Base-by-base conservation (phyloP, 2,329 filamentous ascomycete species). In the Sclerotinia nivalis region DNA sequence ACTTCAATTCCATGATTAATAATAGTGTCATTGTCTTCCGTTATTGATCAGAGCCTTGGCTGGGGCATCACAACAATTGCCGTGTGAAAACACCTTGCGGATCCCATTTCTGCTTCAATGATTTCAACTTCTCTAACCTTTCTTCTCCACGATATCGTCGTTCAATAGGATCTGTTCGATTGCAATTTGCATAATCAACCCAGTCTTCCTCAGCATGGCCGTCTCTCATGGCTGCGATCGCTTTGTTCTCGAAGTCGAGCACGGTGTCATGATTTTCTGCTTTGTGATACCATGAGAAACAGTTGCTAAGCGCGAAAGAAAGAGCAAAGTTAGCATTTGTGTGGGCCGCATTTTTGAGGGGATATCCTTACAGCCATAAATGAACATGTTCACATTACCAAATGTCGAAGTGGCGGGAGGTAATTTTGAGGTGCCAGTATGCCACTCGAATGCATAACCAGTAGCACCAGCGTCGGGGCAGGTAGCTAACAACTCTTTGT, bases 381-480 rank as follows among this genome's bases (percentile, higher is more conserved):
- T 65, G 61, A 40, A 52, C 34, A 52, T 55, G 47, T 15, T 54
- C 34, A 15, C 34, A 15, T 52, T 43, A 15, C 45, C 56, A 52
- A 34, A 68, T 22, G 45, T 34, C n/a, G 34, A 50, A 61, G 60
- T 59, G 31, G n/a, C 9, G 31, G n/a, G n/a, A 22, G 43, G 4
- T 20, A 25, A 40, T 15, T 49, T 18, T 37, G 25, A 25, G 7
- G 22, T 49, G 49, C 55, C 52, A 25, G 43, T 61, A 34, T 68
- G 66, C 66, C 34, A 45, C 34, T 61, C 55, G 15, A 68, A 31
- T n/a, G n/a, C 34, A 43, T 68, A 50, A 20, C 43, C 66, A 28
- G 22, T 43, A 25, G 55, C 45, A 40, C 18, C 45, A 40, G 66
- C 45, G 13, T 61, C 34, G 15, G 66, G 55, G n/a, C 66, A 61